Evolutionary conservation across 2,329 filamentous ascomycete species (phyloP).

Genomic region (Colletotrichum kahawae): DNA sequence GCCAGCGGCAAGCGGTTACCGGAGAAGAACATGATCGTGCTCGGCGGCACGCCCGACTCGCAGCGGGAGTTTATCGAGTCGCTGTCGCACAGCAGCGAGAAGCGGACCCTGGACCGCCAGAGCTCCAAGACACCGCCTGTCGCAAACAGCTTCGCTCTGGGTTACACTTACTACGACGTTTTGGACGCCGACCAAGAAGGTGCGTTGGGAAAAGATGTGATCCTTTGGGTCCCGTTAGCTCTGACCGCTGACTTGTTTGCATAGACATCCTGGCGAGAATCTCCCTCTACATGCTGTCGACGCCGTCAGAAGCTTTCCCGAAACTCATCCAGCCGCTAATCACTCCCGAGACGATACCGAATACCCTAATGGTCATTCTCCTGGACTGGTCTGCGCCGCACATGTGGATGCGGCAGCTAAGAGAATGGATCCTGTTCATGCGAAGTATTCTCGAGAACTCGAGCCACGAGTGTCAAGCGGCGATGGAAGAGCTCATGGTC

Average conservation of each 20-base stretch:
- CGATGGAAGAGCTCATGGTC: slow-evolving; percentile 86
- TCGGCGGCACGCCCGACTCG: slow-evolving; percentile 82
- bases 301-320: slow-evolving; percentile 81
- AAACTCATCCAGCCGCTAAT: slow-evolving; percentile 84
- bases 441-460: slow-evolving; percentile 77
- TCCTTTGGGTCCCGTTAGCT: neutral
- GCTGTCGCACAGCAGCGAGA: slow-evolving; percentile 58
- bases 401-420: slow-evolving; percentile 86
- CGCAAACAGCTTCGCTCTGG: slow-evolving; percentile 89
- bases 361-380: slow-evolving; percentile 89
- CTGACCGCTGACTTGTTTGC: neutral
- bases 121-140: slow-evolving; percentile 72
- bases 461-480: slow-evolving; percentile 76
- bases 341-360: slow-evolving; percentile 81
- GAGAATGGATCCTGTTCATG: slow-evolving; percentile 87
- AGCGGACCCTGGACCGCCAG: slow-evolving; percentile 59
- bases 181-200: slow-evolving; percentile 93
- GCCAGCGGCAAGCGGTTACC: slow-evolving; percentile 89
- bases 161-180: slow-evolving; percentile 95
- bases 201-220: slow-evolving; percentile 39
- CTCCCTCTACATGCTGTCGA: slow-evolving; percentile 87
- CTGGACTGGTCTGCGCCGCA: slow-evolving; percentile 96
- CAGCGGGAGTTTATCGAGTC: slow-evolving; percentile 84
- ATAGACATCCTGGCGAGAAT: slow-evolving; percentile 87
- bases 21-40: slow-evolving; percentile 87